Percentiles rank a stretch among this genome's conserved stretches.
Conservation (phyloP, 306 rosid genomes). For the Styphnolobium japonicum region DNA sequence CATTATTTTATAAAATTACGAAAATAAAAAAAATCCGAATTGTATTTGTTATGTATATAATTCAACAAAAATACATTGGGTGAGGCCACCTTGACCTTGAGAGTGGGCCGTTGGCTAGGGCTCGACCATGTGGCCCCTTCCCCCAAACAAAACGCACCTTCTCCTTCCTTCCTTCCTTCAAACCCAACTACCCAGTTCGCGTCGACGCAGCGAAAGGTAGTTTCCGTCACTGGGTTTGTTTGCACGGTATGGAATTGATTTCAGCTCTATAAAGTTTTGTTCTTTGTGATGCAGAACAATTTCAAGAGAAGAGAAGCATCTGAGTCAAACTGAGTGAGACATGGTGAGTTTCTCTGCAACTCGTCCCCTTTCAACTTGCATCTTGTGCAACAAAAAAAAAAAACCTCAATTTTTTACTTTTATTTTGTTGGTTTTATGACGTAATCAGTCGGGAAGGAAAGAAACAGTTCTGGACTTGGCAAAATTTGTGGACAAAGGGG, state of each 20-base stretch:
- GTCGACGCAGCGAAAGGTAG: neutral
- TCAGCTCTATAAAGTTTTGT: neutral
- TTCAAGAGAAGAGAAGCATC: neutral
- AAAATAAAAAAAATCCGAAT: no score
- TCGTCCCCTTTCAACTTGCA: neutral
- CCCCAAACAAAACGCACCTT: neutral
- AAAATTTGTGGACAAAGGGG: slow-evolving; percentile 91
- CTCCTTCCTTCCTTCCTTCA: neutral
- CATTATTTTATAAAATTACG: no score
- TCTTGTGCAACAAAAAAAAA: neutral
- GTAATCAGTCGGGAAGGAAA: slow-evolving; percentile 61
- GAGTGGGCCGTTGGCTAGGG: neutral
- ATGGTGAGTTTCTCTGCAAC: slow-evolving; percentile 32
- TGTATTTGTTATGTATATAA: no score
- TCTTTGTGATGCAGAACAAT: neutral
- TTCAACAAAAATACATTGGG: no score
- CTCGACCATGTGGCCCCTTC: neutral
- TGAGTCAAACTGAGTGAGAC: neutral
- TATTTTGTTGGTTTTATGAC: neutral
- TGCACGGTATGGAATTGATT: neutral
- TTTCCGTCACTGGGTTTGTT: neutral
- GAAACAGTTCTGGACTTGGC: slow-evolving; percentile 89
- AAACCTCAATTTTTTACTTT: neutral
- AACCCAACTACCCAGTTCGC: neutral
- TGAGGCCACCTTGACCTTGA: no score